Conservation (phyloP, 2,329 filamentous ascomycete genomes). For the Raffaelea albimanens region DNA sequence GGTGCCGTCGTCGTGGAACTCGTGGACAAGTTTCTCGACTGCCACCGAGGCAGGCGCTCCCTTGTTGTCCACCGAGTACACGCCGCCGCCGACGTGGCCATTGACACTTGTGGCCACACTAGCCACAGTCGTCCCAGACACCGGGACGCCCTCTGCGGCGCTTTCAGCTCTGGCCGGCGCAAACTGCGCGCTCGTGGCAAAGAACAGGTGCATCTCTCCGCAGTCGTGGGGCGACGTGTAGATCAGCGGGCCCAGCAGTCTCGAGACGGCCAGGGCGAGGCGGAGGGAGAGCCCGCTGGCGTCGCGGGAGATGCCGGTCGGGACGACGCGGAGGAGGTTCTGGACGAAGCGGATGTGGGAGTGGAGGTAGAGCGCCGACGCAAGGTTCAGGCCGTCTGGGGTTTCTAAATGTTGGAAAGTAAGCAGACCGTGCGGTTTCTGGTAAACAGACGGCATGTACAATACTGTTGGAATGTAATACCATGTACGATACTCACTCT, state of each 20-base stretch:
- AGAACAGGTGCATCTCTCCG: slow-evolving; percentile 28
- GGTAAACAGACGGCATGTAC: too few relatives aligned
- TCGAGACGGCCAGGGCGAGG: slow-evolving; percentile 4
- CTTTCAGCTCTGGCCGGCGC: slow-evolving; percentile 11
- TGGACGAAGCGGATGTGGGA: slow-evolving; percentile 45
- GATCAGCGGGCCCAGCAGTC: slow-evolving; percentile 11
- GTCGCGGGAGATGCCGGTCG: slow-evolving; percentile 14
- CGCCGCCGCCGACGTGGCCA: slow-evolving; percentile 23
- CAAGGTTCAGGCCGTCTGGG: slow-evolving; percentile 43
- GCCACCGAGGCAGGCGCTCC: slow-evolving; percentile 11
- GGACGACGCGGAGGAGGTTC: slow-evolving; percentile 42
- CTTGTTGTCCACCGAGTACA: slow-evolving; percentile 27
- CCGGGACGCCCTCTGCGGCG: slow-evolving; percentile 12
- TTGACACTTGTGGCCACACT: slow-evolving; percentile 20
- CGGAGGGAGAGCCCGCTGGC: slow-evolving; percentile 1
- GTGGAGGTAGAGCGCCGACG: slow-evolving; percentile 44
- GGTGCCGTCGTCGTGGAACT: slow-evolving; percentile 21
- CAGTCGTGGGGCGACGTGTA: slow-evolving; percentile 16
- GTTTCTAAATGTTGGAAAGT: too few relatives aligned
- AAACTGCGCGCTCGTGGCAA: slow-evolving; percentile 25
- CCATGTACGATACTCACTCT: not conserved
- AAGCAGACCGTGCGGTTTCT: too few relatives aligned
- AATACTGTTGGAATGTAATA: too few relatives aligned
- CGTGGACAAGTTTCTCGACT: slow-evolving; percentile 18
- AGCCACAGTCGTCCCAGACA: slow-evolving; percentile 16